phyloP scores from a whole-genome alignment of 2,329 filamentous ascomycete species.

The Sporothrix pallida region DNA sequence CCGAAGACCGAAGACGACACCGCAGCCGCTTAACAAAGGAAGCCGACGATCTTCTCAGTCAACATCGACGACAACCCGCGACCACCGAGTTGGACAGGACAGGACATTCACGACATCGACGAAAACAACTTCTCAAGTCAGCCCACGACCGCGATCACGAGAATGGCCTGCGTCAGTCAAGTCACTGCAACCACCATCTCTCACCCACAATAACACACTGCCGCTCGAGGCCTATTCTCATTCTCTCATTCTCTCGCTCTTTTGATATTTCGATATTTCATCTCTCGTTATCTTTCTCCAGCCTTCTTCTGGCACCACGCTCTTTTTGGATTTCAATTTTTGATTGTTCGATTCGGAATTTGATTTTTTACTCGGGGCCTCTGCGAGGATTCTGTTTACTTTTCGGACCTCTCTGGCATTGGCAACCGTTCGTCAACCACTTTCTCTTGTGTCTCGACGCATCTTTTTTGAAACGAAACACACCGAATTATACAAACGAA shows the following conservation, averaged over 20 bases:
- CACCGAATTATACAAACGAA: not conserved
- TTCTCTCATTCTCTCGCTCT: not conserved
- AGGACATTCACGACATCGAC: slow-evolving; percentile 33
- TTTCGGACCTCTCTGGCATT: slow-evolving; percentile 21
- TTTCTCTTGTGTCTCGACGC: not conserved
- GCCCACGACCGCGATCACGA: slow-evolving; percentile 34
- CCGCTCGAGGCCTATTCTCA: slow-evolving; percentile 9
- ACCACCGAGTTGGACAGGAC: not conserved
- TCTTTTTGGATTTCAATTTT: slow-evolving; percentile 18
- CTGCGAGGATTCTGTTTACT: slow-evolving; percentile 20
- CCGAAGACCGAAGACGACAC: slow-evolving; percentile 28
- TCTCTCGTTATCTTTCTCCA: too few relatives aligned
- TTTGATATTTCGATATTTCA: not conserved
- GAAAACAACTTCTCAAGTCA: slow-evolving; percentile 35
- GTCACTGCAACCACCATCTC: slow-evolving; percentile 33
- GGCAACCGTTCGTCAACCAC: slow-evolving; percentile 3
- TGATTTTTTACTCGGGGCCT: slow-evolving; percentile 6
- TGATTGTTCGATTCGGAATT: slow-evolving; percentile 16
- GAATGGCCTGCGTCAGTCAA: slow-evolving; percentile 40
- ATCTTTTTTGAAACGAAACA: not conserved
- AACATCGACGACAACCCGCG: not conserved
- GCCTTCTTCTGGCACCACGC: too few relatives aligned
- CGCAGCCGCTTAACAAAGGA: not conserved
- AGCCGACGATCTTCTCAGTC: slow-evolving; percentile 10
- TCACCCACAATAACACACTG: slow-evolving; percentile 13